Base-by-base conservation (phyloP, 2,329 filamentous ascomycete species). In the Sphaceloma murrayae region DNA sequence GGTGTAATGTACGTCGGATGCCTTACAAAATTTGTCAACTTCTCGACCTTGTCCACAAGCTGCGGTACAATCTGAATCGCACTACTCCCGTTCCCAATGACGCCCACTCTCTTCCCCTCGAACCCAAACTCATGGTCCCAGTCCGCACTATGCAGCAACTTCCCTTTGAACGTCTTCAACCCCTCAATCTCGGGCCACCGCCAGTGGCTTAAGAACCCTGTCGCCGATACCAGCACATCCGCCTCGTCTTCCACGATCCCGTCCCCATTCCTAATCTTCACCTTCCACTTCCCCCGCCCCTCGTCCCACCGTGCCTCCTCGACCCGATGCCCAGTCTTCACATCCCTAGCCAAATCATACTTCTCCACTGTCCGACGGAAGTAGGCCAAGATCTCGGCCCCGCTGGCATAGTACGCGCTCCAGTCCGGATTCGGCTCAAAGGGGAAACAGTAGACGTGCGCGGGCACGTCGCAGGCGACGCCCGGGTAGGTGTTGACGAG, bases 401-500 rank as follows among this genome's bases (percentile, higher is more conserved):
- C 63, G 4, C 54, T 54, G 4, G 62, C 61, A 43, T 66, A 69
- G 29, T 65, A 63, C 4, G 45, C 34, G 11, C 19, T 42, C 44
- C 44, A 46, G 27, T 46, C 44, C 11, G 42, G 42, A 14, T 45
- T 45, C 5, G 42, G 31, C 42, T 45, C 55, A 46, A 64, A 70
- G 3, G 62, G 64, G 18, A 62, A 57, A 22, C 48, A 48, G 34
- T 56, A 54, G 4, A 52, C 47, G 13, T 48, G 36, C n/a, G 44
- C 44, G n/a, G 44, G 44, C 2, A 46, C 34, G 13, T 45, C 42
- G 44, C 57, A 66, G 11, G 54, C 57, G 11, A 66, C 63, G 4
- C 66, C 66, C 0, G 64, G 64, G 47, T 66, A 67, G 1, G 54
- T 53, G 36, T 68, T 68, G 34, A 63, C 65, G 3, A 63, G 51